Evolutionary conservation across 1,284 basidiomycete species (phyloP).

Genomic region (Exobasidium rhododendri): DNA sequence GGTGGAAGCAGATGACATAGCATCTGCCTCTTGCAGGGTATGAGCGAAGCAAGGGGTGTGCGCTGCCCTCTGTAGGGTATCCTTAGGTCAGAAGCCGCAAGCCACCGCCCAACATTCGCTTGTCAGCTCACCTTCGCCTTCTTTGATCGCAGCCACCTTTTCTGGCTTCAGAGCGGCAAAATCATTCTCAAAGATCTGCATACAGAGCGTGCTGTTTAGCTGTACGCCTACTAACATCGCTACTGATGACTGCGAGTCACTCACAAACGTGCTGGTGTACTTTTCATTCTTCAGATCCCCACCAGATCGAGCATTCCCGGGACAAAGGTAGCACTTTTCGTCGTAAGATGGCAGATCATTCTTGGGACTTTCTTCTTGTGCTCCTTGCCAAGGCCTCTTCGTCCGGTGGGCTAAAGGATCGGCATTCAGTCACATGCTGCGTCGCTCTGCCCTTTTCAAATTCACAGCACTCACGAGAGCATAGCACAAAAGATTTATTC

Average conservation of each 20-base stretch:
- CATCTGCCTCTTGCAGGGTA: constrained; percentile 78
- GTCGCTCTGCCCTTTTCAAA: neutral
- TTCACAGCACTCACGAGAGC: constrained; percentile 32
- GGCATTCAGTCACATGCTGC: neutral
- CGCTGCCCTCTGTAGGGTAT: constrained; percentile 10
- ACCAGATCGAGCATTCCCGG: constrained; percentile 76
- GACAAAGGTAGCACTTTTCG: constrained; percentile 81
- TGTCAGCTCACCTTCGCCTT: constrained; percentile 14
- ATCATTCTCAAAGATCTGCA: constrained; percentile 71
- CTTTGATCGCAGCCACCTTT: constrained; percentile 24
- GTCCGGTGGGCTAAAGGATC: constrained; percentile 40
- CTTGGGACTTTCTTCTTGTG: constrained; percentile 35
- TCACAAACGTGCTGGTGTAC: constrained; percentile 66
- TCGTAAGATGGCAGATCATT: constrained; percentile 65
- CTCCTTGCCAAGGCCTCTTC: constrained; percentile 54
- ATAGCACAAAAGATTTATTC: constrained; percentile 45
- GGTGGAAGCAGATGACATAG: constrained; percentile 86
- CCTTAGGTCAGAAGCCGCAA: neutral
- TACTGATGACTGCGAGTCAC: neutral
- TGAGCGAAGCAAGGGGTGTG: constrained; percentile 62
- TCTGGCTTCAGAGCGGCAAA: constrained; percentile 73
- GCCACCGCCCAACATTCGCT: neutral
- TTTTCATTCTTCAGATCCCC: constrained; percentile 67
- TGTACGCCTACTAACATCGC: neutral
- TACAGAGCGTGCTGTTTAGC: neutral